phyloP scores from a whole-genome alignment of 768 basidiomycete genomes.

The Pleurotus pulmonarius region DNA sequence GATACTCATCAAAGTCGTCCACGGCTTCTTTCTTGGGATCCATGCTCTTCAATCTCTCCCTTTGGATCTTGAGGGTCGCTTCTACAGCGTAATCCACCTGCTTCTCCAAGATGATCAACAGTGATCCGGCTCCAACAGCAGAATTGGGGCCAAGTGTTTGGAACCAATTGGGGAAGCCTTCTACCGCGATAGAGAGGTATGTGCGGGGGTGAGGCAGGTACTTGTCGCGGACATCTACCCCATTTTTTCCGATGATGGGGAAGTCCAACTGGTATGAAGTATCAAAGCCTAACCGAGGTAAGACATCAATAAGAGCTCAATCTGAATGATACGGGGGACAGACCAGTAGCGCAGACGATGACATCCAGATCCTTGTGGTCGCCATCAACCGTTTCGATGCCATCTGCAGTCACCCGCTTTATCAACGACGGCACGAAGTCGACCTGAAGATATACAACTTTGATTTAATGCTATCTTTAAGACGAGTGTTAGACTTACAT shows the following conservation, averaged over 20 bases:
- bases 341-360: constrained; percentile 62
- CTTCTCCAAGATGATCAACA: constrained; percentile 52
- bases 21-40: constrained; percentile 58
- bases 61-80: constrained; percentile 56
- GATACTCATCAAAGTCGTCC: constrained; percentile 56
- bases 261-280: constrained; percentile 44
- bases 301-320: background rate
- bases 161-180: constrained; percentile 73
- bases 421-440: constrained; percentile 51
- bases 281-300: constrained; percentile 43
- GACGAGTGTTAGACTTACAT: constrained; percentile 30
- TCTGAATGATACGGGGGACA: background rate
- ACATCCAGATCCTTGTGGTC: constrained; percentile 51
- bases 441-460: constrained; percentile 28
- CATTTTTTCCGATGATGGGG: constrained; percentile 50
- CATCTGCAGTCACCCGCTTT: constrained; percentile 45
- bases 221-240: constrained; percentile 47
- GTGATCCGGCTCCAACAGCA: constrained; percentile 48
- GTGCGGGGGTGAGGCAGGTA: constrained; percentile 52
- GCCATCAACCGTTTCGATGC: constrained; percentile 57
- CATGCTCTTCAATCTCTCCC: constrained; percentile 59
- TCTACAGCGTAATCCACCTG: constrained; percentile 55
- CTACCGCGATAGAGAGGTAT: constrained; percentile 56
- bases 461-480: background rate
- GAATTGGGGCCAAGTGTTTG: constrained; percentile 54